A percentile compares a stretch with the other conserved stretches of the same genome.
Evolutionary conservation across 2,329 filamentous ascomycete species (phyloP).

Genomic region (Akanthomyces muscarius): DNA sequence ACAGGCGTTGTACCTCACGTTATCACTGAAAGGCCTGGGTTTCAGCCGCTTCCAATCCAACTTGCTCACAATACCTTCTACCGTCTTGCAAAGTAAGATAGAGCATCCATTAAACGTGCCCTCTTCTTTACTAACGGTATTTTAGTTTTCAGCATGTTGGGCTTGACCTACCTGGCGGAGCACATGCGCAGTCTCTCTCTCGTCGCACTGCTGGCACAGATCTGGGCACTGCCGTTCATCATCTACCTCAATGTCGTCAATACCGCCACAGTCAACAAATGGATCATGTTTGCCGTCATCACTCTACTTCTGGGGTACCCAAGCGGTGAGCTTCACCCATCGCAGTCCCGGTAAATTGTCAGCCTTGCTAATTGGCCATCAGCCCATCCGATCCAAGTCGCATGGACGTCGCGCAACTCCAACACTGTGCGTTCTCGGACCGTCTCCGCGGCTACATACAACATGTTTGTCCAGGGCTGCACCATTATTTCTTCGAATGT

Average conservation of each 20-base stretch:
- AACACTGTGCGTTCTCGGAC: slow-evolving; percentile 56
- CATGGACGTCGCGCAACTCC: slow-evolving; percentile 54
- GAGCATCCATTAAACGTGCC: slow-evolving; percentile 24
- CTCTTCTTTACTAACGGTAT: neutral
- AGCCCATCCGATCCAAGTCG: slow-evolving; percentile 52
- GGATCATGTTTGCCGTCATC: slow-evolving; percentile 33
- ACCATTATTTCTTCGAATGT: slow-evolving; percentile 32
- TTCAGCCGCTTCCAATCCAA: slow-evolving; percentile 53
- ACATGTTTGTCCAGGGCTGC: slow-evolving; percentile 37
- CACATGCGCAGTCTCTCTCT: slow-evolving; percentile 39
- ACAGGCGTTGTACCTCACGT: slow-evolving; percentile 47
- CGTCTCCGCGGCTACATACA: slow-evolving; percentile 55
- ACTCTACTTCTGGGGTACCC: slow-evolving; percentile 33
- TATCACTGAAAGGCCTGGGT: slow-evolving; percentile 46
- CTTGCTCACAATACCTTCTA: slow-evolving; percentile 51
- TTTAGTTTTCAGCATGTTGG: slow-evolving; percentile 37
- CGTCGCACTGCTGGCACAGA: slow-evolving; percentile 40
- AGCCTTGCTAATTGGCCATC: slow-evolving; percentile 1
- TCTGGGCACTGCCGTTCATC: slow-evolving; percentile 53
- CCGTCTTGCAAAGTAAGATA: slow-evolving; percentile 37
- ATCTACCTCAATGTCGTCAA: slow-evolving; percentile 39
- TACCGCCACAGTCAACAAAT: slow-evolving; percentile 25
- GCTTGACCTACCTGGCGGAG: slow-evolving; percentile 44
- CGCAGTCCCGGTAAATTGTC: neutral
- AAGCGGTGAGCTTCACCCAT: slow-evolving; percentile 23